phyloP scores from a whole-genome alignment of 805 yeast species.

The Candida yuanshanica region DNA sequence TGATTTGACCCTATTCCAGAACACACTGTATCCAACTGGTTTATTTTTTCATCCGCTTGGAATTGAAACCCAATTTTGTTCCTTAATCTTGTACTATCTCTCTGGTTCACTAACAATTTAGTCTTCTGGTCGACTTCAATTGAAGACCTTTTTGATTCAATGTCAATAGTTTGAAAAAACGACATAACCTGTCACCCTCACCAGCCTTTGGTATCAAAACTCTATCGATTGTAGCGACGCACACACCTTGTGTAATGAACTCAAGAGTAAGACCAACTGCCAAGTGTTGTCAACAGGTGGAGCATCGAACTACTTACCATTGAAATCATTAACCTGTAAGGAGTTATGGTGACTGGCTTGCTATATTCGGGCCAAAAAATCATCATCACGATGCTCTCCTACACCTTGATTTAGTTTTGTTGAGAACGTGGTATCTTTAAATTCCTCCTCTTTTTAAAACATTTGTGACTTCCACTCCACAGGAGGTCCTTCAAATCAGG shows the following conservation, averaged over 20 bases:
- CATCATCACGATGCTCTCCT: conserved; percentile 57
- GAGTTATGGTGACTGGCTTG: conserved; percentile 47
- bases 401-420: conserved; percentile 35
- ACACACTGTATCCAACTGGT: conserved; percentile 43
- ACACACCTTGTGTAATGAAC: conserved; percentile 41
- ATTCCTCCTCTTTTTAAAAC: conserved; percentile 37
- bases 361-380: conserved; percentile 51
- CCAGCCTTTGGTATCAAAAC: conserved; percentile 27
- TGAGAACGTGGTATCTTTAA: conserved; percentile 34
- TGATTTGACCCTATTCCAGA: conserved; percentile 40
- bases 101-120: conserved; percentile 10
- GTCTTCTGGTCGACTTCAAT: conserved; percentile 14
- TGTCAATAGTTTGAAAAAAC: conserved; percentile 42
- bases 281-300: conserved; percentile 36
- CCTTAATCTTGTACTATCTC: conserved; percentile 14
- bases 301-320: conserved; percentile 43
- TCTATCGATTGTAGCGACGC: conserved; percentile 45
- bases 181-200: conserved; percentile 36
- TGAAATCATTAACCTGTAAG: conserved; percentile 41
- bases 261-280: conserved; percentile 46
- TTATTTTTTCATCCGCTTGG: conserved; percentile 21
- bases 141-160: conserved; percentile 18
- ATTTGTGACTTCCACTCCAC: conserved; percentile 6
- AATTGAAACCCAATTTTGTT: conserved; percentile 25
- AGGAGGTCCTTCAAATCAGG: too few relatives aligned